Evolutionary conservation across 306 rosid genomes (phyloP).

Genomic region (Rosa chinensis): DNA sequence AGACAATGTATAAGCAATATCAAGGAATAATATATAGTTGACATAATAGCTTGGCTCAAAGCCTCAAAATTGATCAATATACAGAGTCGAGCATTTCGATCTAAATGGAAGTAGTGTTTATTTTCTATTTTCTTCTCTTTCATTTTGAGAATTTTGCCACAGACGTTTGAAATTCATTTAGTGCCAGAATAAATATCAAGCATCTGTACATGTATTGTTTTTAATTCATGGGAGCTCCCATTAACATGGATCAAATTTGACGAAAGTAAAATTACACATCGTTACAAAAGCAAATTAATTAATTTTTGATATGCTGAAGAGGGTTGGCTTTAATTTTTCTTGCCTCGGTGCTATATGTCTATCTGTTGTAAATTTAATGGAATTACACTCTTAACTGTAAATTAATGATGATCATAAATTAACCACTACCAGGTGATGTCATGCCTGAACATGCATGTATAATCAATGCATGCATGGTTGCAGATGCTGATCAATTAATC

Average conservation of each 20-base stretch:
- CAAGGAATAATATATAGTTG: slow-evolving; percentile 39
- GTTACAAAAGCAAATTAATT: neutral
- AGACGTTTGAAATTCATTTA: neutral
- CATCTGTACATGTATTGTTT: neutral
- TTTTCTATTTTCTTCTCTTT: neutral
- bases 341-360: neutral
- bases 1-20: slow-evolving; percentile 31
- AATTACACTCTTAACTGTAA: neutral
- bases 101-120: neutral
- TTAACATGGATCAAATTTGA: neutral
- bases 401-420: neutral
- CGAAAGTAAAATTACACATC: neutral
- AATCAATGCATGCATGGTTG: slow-evolving; percentile 7
- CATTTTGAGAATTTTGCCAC: neutral
- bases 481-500: neutral
- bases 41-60: slow-evolving; percentile 36
- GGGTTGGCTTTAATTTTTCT: neutral
- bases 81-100: slow-evolving; percentile 18
- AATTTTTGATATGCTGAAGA: neutral
- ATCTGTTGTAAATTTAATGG: neutral
- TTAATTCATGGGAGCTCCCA: neutral
- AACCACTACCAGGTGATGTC: neutral
- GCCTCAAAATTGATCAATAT: slow-evolving; percentile 11
- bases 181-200: neutral
- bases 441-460: neutral